A percentile compares a stretch with the other conserved stretches of the same genome.
Evolutionary conservation across 139 green algal genomes (phyloP).

Genomic region (Tetradesmus obliquus): DNA sequence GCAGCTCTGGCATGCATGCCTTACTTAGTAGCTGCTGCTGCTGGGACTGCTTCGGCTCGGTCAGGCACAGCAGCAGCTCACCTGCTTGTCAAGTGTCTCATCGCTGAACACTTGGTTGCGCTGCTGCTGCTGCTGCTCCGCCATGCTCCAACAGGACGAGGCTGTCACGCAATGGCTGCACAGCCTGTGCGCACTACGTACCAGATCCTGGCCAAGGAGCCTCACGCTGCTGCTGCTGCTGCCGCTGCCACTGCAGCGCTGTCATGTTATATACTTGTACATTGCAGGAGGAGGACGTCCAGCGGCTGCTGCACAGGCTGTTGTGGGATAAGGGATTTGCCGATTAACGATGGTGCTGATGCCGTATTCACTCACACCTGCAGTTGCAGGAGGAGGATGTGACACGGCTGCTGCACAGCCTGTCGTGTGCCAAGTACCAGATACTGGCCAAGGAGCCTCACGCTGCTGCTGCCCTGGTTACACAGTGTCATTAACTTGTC

Average conservation of each 20-base stretch:
- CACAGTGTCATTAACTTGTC: neutral
- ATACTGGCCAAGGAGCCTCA: neutral
- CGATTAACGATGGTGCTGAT: too few species aligned
- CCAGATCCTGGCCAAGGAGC: neutral
- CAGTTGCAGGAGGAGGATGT: slow-evolving; percentile 80
- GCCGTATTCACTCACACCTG: neutral
- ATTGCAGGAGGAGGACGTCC: slow-evolving; percentile 79
- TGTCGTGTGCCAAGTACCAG: neutral
- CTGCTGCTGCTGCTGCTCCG: neutral
- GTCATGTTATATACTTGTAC: too few species aligned
- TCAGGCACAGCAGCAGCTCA: too few species aligned
- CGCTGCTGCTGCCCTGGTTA: neutral
- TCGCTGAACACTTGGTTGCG: too few species aligned
- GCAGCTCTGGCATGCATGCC: too few species aligned
- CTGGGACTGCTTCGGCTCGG: too few species aligned
- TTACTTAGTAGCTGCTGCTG: too few species aligned
- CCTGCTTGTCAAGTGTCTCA: too few species aligned
- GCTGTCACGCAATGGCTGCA: neutral
- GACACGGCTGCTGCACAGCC: neutral
- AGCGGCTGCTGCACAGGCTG: neutral
- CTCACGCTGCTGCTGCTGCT: neutral
- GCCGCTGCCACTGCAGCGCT: neutral
- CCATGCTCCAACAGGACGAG: too few species aligned
- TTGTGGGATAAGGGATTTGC: neutral
- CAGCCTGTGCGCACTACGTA: neutral